phyloP scores from a whole-genome alignment of 495 filamentous ascomycete species.

The Penicillium pulvis region DNA sequence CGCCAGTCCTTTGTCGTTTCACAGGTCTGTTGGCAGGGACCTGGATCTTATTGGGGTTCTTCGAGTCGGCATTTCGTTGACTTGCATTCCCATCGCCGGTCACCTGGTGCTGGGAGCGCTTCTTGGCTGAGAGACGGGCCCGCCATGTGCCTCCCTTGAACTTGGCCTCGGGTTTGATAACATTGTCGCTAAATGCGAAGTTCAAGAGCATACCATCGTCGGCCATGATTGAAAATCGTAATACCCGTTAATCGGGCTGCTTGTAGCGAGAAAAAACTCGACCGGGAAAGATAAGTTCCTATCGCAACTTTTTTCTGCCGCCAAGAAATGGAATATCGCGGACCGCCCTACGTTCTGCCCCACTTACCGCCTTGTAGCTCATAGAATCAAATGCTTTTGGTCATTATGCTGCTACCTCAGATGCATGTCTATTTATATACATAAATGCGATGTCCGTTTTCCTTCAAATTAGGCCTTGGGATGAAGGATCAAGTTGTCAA shows the following conservation, averaged over 20 bases:
- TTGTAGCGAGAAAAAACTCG: conserved; percentile 4
- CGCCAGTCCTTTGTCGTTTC: conserved; percentile 43
- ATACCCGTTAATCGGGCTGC: conserved; percentile 10
- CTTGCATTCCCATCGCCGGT: conserved; percentile 30
- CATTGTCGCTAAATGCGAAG: conserved; percentile 71
- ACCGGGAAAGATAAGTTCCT: conserved; percentile 18
- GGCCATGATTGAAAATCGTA: conserved; percentile 60
- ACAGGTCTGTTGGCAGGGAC: conserved; percentile 34
- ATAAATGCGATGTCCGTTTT: neutral
- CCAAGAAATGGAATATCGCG: conserved; percentile 40
- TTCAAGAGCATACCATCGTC: conserved; percentile 96
- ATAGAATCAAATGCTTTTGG: neutral
- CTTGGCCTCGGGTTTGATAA: conserved; percentile 60
- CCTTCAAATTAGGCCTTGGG: conserved; percentile 29
- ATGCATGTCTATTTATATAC: conserved; percentile 3
- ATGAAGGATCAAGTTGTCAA: conserved; percentile 87
- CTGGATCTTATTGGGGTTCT: conserved; percentile 46
- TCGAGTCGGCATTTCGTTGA: conserved; percentile 21
- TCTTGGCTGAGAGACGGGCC: conserved; percentile 80
- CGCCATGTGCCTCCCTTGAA: conserved; percentile 92
- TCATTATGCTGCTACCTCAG: neutral
- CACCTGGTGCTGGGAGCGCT: conserved; percentile 57
- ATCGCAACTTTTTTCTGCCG: conserved; percentile 34
- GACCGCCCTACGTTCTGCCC: conserved; percentile 39
- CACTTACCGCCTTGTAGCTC: conserved; percentile 37